Base-by-base conservation (phyloP, 345 rosid species). In the Acer yangbiense region DNA sequence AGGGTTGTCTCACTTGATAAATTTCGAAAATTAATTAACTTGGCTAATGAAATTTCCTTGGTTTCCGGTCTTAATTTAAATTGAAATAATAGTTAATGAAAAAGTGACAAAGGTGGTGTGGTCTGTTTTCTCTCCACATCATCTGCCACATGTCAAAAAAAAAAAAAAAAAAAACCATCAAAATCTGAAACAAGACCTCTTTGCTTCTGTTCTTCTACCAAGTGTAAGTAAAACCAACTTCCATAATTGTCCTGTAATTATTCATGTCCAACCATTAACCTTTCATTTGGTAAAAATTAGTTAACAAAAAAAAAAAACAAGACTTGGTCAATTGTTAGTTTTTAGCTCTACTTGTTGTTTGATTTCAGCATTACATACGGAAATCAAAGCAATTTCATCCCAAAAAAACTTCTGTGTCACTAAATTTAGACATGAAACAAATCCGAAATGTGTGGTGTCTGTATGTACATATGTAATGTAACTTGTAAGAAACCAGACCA, bases 311-410 rank as follows among this genome's bases (percentile, higher is more conserved):
- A 25, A 25, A 25, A 60, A 7, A 32, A 3, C 12, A 10, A 52
- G 75, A 71, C 75, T 71, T 2, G 75, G 75, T 71, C 75, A 71
- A 71, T 18, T 25, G 44, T 50, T 55, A 14, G 74, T 54, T 71
- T 50, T 71, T 64, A 20, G 20, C 11, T 2, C 8, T 52, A 14
- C 2, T 71, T 61, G 17, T 55, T 16, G 13, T 39, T 27, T 35
- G 65, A n/a, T 65, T 25, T 27, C 14, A 46, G 39, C 4, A 17
- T 48, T 27, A 29, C 46, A 55, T 2, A 71, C 25, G 10, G 75
- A 48, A 35, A 32, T 55, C 20, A 43, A 71, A 57, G 73, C 39
- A 17, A 67, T 43, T 27, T 9, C 70, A 9, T 67, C 65, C 54
- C 78, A 48, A 75, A 61, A 32, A 35, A 35, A 4, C 6, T 35